Evolutionary conservation across 148 eudicot species (phyloP).

Genomic region (Gaultheria prostrata): DNA sequence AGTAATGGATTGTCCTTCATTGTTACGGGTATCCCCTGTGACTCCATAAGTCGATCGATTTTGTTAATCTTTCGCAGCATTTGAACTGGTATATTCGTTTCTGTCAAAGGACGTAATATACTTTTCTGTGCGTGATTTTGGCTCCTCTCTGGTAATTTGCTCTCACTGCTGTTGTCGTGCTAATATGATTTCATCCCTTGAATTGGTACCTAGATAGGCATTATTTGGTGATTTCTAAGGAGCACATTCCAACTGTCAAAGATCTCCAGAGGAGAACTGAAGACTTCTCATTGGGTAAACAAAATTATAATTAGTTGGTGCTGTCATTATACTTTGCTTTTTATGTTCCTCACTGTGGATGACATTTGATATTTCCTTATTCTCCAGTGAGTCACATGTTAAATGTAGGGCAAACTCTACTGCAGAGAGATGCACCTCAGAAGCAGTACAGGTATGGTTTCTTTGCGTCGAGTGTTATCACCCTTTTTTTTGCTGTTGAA

Average conservation of each 20-base stretch:
- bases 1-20: neutral
- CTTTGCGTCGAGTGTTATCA: neutral
- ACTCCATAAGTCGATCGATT: neutral
- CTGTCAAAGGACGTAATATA: neutral
- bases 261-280: conserved; percentile 58
- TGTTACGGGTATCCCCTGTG: neutral
- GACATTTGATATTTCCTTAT: conserved; percentile 18
- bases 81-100: neutral
- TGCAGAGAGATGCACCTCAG: conserved; percentile 65
- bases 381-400: conserved; percentile 81
- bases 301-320: neutral
- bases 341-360: conserved; percentile 1
- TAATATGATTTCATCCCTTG: neutral
- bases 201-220: conserved; percentile 47
- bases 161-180: neutral
- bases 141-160: neutral
- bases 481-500: neutral
- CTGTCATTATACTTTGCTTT: neutral
- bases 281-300: conserved; percentile 69
- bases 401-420: conserved; percentile 62
- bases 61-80: neutral
- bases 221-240: conserved; percentile 82
- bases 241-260: conserved; percentile 80
- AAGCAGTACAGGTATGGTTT: conserved; percentile 61
- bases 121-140: neutral